Base-by-base conservation (phyloP, 2,329 filamentous ascomycete species). In the Colletotrichum camelliae region DNA sequence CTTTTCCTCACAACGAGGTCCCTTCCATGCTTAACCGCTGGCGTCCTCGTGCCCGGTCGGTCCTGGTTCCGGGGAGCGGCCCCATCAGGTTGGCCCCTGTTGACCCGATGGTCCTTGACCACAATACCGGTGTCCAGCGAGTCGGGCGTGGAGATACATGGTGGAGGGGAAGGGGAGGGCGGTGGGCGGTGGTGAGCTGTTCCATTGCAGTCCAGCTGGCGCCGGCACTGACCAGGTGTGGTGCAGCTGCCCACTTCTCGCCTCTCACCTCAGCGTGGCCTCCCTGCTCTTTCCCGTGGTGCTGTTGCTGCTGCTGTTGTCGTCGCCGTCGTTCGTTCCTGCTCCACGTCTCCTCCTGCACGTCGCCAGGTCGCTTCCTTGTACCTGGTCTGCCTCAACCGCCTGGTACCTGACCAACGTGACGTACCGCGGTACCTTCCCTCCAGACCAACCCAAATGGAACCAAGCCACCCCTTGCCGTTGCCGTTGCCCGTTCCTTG, bases 11-110 rank as follows among this genome's bases (percentile, higher is more conserved):
- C 69, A 67, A 39, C 71, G 43, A 21, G n/a, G 43, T 13, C 43
- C 43, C 43, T 52, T 52, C 43, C 43, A 52, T 52, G 29, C 31
- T 65, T 60, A 71, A 65, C 60, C 67, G 72, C 68, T 72, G 72
- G 61, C 37, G 61, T 39, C 27, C 35, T 66, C 35, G 48, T 74
- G 9, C 55, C 62, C 52, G 62, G 69, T 57, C 69, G 55, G 72
- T 72, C 72, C 55, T 72, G 69, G 39, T 62, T 62, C 69, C 69
- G 69, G 73, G 29, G 57, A 33, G 57, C 57, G 57, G 67, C 27
- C 69, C 58, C 72, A 43, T 66, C 39, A 16, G 37, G 37, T 7
- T 62, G 61, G 55, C 55, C 72, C 72, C 61, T 71, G 72, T n/a
- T 55, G 29, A 33, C 12, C 43, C 43, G 43, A 52, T n/a, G n/a